Base-by-base conservation (phyloP, 768 basidiomycete species). In the Chalciporus sphaerocephalus region DNA sequence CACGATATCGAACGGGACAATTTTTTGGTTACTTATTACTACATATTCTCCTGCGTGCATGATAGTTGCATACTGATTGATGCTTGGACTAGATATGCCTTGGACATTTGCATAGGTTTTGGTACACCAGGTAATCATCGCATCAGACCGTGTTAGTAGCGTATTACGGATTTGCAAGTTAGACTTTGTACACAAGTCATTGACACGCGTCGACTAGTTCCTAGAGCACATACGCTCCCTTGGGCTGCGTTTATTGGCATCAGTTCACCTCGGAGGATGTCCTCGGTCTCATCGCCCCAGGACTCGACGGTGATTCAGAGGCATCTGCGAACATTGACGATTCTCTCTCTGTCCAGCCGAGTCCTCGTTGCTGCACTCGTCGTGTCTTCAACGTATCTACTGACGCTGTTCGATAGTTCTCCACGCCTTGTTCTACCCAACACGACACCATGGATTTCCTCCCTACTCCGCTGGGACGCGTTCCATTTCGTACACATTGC, bases 401-500 rank as follows among this genome's bases (percentile, higher is more conserved):
- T 67, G 2, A 46, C 56, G 9, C 23, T 54, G 43, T 65, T 65
- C 13, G 64, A 65, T 13, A 50, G 49, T 11, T 65, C 64, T 22
- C 59, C 66, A 15, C 42, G 30, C 28, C 58, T 67, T 28, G 11
- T 53, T 11, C 27, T 65, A 36, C 30, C 15, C 18, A 35, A 30
- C 11, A 15, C 42, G 10, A 27, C 40, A 18, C 40, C 49, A 25
- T 65, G 53, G 56, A 50, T 51, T 1, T 61, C 63, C 16, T 54
- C 66, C 6, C 60, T 81, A 3, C 69, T 92, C 9, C 80, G 92
- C 54, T 99, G 95, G 96, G 95, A 98, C 59, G 73, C 74, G 2
- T 76, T 97, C 53, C 85, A 96, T 65, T 97, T 92, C 62, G 54
- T 71, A 6, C 74, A 77, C 55, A 79, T 91, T 42, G 88, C 91